These are phyloP conservation scores for Skeletonema marinoi DNA, from an alignment of 108 stramenopile genomes.

Conservation along the genomic window DNA sequence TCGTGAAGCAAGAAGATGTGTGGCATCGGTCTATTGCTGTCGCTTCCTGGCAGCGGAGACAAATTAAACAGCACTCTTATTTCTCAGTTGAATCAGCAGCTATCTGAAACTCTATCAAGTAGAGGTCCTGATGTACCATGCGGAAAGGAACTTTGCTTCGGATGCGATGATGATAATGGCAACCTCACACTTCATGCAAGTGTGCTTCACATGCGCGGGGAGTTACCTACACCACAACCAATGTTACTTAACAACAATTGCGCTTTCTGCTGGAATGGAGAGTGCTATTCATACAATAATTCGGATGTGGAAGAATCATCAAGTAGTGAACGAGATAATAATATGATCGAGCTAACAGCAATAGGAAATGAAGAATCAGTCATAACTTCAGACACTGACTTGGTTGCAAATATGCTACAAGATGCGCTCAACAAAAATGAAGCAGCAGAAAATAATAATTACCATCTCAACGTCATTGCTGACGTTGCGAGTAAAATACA, in stretches of 20 bases:
- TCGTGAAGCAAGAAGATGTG: slow-evolving; percentile 12
- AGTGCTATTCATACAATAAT: slow-evolving; percentile 60
- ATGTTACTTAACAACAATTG: slow-evolving; percentile 24
- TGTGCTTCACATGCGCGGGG: slow-evolving; percentile 73
- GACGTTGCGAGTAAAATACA: slow-evolving; percentile 30
- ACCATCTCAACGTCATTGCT: slow-evolving; percentile 26
- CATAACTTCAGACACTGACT: slow-evolving; percentile 17
- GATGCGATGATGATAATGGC: not conserved
- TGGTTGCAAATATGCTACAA: slow-evolving; percentile 35
- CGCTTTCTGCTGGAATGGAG: slow-evolving; percentile 85
- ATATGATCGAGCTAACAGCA: slow-evolving; percentile 28
- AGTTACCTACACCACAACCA: slow-evolving; percentile 53
- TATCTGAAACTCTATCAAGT: slow-evolving; percentile 25
- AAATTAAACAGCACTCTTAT: not conserved
- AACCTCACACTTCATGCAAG: slow-evolving; percentile 49
- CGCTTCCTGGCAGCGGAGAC: slow-evolving; percentile 6
- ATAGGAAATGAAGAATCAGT: slow-evolving; percentile 20
- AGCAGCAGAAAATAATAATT: not conserved
- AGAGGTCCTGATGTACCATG: slow-evolving; percentile 46
- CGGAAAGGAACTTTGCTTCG: slow-evolving; percentile 9
- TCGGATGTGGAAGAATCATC: not conserved
- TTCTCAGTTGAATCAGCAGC: slow-evolving; percentile 16
- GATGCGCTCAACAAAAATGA: slow-evolving; percentile 6
- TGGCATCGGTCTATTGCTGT: slow-evolving; percentile 41
- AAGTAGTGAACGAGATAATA: not conserved